Evolutionary conservation across 139 green algal genomes (phyloP).

Genomic region (Astrephomene gubernaculifera): DNA sequence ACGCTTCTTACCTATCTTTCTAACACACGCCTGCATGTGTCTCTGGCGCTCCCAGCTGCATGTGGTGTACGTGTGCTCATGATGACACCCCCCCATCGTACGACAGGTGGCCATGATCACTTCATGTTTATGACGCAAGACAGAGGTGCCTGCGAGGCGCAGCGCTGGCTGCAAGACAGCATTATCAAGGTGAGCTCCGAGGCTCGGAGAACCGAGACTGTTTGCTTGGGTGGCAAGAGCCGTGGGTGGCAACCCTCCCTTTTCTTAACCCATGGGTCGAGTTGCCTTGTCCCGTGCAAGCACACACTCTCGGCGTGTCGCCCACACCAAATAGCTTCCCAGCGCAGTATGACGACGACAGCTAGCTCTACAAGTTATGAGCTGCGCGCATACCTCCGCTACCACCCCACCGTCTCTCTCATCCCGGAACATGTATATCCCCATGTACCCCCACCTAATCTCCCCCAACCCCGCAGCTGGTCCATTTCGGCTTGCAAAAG

Average conservation of each 20-base stretch:
- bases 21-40: neutral
- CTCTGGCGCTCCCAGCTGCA: neutral
- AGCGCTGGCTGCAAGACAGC: constrained; percentile 3
- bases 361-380: neutral
- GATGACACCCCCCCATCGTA: neutral
- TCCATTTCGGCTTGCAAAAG: constrained; percentile 32
- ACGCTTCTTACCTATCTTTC: neutral
- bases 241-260: too few relatives aligned
- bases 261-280: too few relatives aligned
- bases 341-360: neutral
- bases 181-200: constrained; percentile 18
- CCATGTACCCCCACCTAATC: neutral
- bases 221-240: neutral
- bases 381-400: neutral
- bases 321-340: neutral
- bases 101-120: constrained; percentile 46
- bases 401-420: neutral
- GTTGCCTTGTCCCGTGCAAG: too few relatives aligned
- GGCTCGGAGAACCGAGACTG: neutral
- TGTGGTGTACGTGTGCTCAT: neutral
- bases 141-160: neutral
- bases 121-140: constrained; percentile 52
- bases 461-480: neutral
- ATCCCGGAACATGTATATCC: neutral
- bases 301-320: too few relatives aligned